These are phyloP conservation scores for Globisporangium parvum DNA, from an alignment of 352 stramenopile species.

Conservation along the genomic window DNA sequence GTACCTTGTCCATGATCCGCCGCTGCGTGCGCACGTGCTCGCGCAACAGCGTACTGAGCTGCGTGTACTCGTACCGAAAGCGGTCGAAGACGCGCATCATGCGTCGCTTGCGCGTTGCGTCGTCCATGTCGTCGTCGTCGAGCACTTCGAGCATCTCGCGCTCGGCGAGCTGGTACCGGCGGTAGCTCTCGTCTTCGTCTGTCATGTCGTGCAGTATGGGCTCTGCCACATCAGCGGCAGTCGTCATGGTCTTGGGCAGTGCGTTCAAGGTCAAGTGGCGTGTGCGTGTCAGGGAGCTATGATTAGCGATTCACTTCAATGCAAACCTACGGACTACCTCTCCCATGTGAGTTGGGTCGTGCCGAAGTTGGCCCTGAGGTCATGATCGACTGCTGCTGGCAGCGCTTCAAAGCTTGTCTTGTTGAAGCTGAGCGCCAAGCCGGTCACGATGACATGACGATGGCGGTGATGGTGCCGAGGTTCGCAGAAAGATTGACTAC, in stretches of 20 bases:
- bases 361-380: too few relatives aligned
- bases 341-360: too few relatives aligned
- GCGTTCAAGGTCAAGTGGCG: too few relatives aligned
- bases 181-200: conserved; percentile 24
- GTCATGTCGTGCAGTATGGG: conserved; percentile 6
- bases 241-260: background rate
- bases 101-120: conserved; percentile 46
- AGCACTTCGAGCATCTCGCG: conserved; percentile 42
- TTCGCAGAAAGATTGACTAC: too few relatives aligned
- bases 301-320: background rate
- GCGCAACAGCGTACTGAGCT: conserved; percentile 46
- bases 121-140: conserved; percentile 37
- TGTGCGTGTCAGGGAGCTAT: background rate
- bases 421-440: too few relatives aligned
- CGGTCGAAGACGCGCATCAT: conserved; percentile 63
- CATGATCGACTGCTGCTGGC: too few relatives aligned
- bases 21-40: conserved; percentile 46
- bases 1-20: conserved; percentile 53
- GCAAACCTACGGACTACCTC: too few relatives aligned
- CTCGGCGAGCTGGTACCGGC: conserved; percentile 38
- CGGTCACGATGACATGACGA: too few relatives aligned
- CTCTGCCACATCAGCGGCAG: too few relatives aligned
- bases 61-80: conserved; percentile 57
- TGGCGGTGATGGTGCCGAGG: too few relatives aligned
- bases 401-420: too few relatives aligned